Conservation (phyloP, 169 alveolate genomes). For the Cryptosporidium muris region DNA sequence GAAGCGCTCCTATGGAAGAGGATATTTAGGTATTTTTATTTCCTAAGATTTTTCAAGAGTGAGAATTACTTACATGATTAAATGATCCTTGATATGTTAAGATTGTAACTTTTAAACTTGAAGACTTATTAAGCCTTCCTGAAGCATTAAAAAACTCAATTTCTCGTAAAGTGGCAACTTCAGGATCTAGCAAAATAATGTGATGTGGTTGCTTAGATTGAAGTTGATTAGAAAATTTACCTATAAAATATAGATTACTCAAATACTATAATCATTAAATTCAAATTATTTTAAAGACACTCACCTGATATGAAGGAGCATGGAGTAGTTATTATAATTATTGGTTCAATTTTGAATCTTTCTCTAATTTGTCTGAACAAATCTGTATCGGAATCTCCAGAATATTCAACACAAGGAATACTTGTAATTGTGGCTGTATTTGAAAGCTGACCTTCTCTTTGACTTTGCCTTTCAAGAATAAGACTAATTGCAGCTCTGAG, state of each 20-base stretch:
- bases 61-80: conserved; percentile 43
- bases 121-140: neutral
- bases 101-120: conserved; percentile 8
- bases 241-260: neutral
- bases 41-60: too few species aligned
- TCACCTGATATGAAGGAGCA: conserved; percentile 30
- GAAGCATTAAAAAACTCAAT: conserved; percentile 46
- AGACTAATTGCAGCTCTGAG: too few species aligned
- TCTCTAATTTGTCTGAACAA: neutral
- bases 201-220: conserved; percentile 15
- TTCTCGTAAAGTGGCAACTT: conserved; percentile 34
- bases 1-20: conserved; percentile 18
- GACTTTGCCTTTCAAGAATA: neutral
- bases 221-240: conserved; percentile 56
- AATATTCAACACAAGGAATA: conserved; percentile 2
- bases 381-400: neutral
- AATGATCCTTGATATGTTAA: conserved; percentile 53
- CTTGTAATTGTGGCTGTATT: neutral
- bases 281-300: neutral
- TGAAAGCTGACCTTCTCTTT: neutral
- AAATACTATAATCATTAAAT: too few species aligned
- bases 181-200: conserved; percentile 42
- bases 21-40: neutral
- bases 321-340: conserved; percentile 23
- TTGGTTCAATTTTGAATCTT: conserved; percentile 30